These are phyloP conservation scores for Aspergillus aculeatus DNA, from an alignment of 2,329 filamentous ascomycete genomes.

Conservation along the genomic window DNA sequence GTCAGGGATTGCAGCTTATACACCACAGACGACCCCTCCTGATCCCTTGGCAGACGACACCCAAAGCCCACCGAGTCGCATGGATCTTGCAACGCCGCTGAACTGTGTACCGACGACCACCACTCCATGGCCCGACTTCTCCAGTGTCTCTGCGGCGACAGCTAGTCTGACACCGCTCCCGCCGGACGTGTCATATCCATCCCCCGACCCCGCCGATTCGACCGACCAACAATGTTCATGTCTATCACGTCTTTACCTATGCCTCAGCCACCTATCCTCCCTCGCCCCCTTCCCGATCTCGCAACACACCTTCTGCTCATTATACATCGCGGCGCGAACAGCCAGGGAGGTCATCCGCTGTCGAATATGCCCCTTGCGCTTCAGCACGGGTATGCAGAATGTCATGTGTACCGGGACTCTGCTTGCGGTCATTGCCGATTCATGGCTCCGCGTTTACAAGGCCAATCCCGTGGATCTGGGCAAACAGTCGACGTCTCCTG, in stretches of 20 bases:
- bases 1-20: background rate
- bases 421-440: constrained; percentile 45
- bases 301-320: constrained; percentile 43
- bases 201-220: constrained; percentile 18
- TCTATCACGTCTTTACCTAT: constrained; percentile 45
- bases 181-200: constrained; percentile 13
- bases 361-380: constrained; percentile 41
- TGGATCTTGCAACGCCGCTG: constrained; percentile 22
- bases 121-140: constrained; percentile 44
- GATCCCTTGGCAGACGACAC: constrained; percentile 24
- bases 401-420: constrained; percentile 48
- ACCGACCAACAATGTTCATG: constrained; percentile 38
- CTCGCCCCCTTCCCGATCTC: constrained; percentile 45
- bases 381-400: constrained; percentile 45
- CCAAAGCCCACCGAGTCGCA: constrained; percentile 26
- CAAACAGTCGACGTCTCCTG: constrained; percentile 32
- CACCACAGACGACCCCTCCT: constrained; percentile 18
- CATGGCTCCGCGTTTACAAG: constrained; percentile 43
- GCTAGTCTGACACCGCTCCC: background rate
- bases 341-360: constrained; percentile 45
- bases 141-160: constrained; percentile 30
- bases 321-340: constrained; percentile 44
- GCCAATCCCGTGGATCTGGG: constrained; percentile 38
- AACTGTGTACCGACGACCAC: constrained; percentile 29
- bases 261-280: constrained; percentile 43